These are phyloP conservation scores for Alliaria petiolata DNA, from an alignment of 345 rosid species.

Conservation along the genomic window DNA sequence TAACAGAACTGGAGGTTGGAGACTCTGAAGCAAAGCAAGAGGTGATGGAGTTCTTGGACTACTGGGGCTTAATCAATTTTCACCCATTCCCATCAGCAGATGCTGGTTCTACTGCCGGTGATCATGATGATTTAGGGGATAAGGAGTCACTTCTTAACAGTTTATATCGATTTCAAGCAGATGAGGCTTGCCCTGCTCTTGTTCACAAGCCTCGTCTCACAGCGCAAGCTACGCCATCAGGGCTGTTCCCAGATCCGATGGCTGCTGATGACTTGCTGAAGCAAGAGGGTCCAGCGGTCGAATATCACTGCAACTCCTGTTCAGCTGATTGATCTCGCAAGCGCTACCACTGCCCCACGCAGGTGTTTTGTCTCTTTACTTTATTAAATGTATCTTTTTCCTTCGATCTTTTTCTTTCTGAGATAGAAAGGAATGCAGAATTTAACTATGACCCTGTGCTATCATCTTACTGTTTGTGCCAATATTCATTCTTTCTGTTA, in stretches of 20 bases:
- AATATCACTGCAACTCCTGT: constrained; percentile 98
- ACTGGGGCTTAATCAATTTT: constrained; percentile 98
- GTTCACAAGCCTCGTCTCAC: constrained; percentile 47
- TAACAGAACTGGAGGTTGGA: constrained; percentile 74
- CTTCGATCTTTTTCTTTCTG: neutral
- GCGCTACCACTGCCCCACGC: constrained; percentile 97
- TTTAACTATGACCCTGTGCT: neutral
- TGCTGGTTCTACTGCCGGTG: constrained; percentile 34
- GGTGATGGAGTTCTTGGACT: constrained; percentile 92
- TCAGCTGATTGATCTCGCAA: constrained; percentile 98
- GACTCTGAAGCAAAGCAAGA: constrained; percentile 79
- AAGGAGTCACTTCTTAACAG: constrained; percentile 61
- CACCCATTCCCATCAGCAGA: constrained; percentile 72
- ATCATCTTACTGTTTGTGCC: neutral
- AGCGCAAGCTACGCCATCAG: constrained; percentile 50
- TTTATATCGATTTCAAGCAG: constrained; percentile 64
- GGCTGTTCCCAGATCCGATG: constrained; percentile 71
- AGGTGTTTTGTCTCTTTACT: constrained; percentile 49
- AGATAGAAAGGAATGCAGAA: neutral
- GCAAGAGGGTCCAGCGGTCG: constrained; percentile 87
- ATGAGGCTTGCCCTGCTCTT: constrained; percentile 46
- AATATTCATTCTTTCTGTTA: neutral
- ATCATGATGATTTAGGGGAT: constrained; percentile 33
- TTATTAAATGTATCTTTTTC: neutral
- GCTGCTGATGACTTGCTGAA: constrained; percentile 67